Conservation (phyloP, 345 rosid genomes). For the Salix arbutifolia region DNA sequence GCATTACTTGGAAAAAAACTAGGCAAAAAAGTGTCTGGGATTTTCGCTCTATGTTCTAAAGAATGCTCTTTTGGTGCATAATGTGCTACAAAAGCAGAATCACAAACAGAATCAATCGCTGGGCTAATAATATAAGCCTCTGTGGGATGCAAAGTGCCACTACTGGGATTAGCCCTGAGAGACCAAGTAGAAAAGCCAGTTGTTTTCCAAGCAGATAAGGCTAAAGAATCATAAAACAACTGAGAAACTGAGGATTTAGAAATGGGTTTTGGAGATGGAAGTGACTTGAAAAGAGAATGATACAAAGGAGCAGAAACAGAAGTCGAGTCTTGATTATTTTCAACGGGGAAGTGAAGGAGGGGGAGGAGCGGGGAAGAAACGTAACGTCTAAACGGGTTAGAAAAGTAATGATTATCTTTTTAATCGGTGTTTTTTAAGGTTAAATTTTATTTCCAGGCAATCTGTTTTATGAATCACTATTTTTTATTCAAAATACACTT, state of each 20-base stretch:
- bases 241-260: conserved; percentile 57
- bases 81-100: conserved; percentile 63
- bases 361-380: conserved; percentile 56
- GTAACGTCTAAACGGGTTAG: conserved; percentile 84
- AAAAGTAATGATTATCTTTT: no score
- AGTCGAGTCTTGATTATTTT: conserved; percentile 7
- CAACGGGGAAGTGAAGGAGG: conserved; percentile 40
- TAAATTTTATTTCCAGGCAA: no score
- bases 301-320: conserved; percentile 36
- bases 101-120: conserved; percentile 40
- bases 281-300: conserved; percentile 50
- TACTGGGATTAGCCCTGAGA: conserved; percentile 91
- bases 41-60: conserved; percentile 63
- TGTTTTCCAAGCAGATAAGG: conserved; percentile 94
- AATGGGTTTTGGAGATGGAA: conserved; percentile 56
- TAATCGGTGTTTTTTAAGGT: no score
- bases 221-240: conserved; percentile 63
- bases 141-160: conserved; percentile 86
- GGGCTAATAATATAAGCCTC: conserved; percentile 77
- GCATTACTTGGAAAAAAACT: conserved; percentile 46
- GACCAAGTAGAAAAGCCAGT: conserved; percentile 81
- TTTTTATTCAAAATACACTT: no score
- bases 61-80: conserved; percentile 78
- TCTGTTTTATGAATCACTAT: no score
- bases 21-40: conserved; percentile 45